Evolutionary conservation across 2,329 filamentous ascomycete species (phyloP), one percentile per base, ranked within the genome.

Genomic region (Harringtonia aguacate): DNA sequence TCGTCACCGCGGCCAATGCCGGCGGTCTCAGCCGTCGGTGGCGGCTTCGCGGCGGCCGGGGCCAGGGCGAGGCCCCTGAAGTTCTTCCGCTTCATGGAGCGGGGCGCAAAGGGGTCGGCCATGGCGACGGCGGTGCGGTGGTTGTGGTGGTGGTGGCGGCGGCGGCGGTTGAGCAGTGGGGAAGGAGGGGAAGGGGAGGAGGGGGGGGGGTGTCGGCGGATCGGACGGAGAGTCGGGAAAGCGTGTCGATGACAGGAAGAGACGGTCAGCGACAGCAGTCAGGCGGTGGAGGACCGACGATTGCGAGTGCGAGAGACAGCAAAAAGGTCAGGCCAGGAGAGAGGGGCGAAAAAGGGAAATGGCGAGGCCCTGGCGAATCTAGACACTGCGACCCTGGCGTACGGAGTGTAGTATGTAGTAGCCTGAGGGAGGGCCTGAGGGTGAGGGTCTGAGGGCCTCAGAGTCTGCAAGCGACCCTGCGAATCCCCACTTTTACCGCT

Each of bases 1-100:
- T 75, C 70, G 44, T 67, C 68, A 44, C 65, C 68, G 48, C 73
- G 70, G 58, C 34, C 29, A 17, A 24, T 82, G 50, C 73, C 78
- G 47, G 75, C 85, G 48, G 79, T 81, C 56, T 87, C 84, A 37
- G 86, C 82, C 27, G 86, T 81, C 43, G 81, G 77, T 44, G 79
- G 68, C 40, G 77, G 70, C 49, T 87, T 86, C 35, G 86, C 82
- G 38, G 84, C 75, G 21, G 84, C 80, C 40, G 86, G 81, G 57
- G 79, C 89, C 59, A 98, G 73, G 53, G 88, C 89, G 41, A 98
- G 81, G 31, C 51, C 90, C 70, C 97, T 97, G 65, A 94, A 84
- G 63, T 98, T 98, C 78, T 97, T 95, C 73, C 90, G 84, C 81
- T 95, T 97, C 81, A 98, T 84, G 49, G 92, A 94, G 65, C 77